Conservation (phyloP, 2,329 filamentous ascomycete genomes). For the Paraphaeosphaeria minitans region DNA sequence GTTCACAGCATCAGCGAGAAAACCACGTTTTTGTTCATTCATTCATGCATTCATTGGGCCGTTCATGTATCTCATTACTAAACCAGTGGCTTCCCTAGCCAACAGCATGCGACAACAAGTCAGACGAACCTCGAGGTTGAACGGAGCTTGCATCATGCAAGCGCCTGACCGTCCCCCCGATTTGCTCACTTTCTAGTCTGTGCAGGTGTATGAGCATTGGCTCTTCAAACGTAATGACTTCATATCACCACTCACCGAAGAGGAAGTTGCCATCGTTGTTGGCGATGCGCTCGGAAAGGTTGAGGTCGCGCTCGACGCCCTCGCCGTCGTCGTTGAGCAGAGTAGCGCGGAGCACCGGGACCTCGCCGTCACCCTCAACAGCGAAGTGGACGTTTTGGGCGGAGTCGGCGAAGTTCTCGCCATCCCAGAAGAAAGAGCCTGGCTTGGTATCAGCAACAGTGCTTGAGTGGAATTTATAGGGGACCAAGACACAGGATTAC, state of each 20-base stretch:
- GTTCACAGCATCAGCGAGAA: too few relatives aligned
- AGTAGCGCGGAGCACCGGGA: constrained; percentile 60
- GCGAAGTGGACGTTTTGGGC: constrained; percentile 55
- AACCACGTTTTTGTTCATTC: not conserved
- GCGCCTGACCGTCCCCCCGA: too few relatives aligned
- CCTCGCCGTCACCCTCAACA: constrained; percentile 56
- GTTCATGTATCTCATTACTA: constrained; percentile 4
- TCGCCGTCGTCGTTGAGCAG: constrained; percentile 55
- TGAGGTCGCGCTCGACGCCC: constrained; percentile 53
- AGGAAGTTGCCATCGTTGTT: constrained; percentile 58
- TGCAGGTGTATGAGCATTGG: too few relatives aligned
- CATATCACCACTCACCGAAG: constrained; percentile 19
- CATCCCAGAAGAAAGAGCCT: constrained; percentile 56
- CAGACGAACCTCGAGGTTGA: not conserved
- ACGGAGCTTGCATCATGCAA: not conserved
- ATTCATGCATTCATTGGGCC: constrained; percentile 2
- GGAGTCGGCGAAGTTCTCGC: constrained; percentile 53
- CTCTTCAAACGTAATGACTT: not conserved
- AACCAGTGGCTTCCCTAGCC: not conserved
- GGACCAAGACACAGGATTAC: not conserved
- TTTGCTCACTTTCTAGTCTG: not conserved
- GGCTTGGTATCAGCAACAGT: not conserved
- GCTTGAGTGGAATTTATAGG: not conserved
- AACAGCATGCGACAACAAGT: not conserved
- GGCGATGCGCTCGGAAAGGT: constrained; percentile 60